Percentiles rank a stretch among this genome's conserved stretches.
Conservation (phyloP, 257 asterid genomes). For the Solanum acaule region DNA sequence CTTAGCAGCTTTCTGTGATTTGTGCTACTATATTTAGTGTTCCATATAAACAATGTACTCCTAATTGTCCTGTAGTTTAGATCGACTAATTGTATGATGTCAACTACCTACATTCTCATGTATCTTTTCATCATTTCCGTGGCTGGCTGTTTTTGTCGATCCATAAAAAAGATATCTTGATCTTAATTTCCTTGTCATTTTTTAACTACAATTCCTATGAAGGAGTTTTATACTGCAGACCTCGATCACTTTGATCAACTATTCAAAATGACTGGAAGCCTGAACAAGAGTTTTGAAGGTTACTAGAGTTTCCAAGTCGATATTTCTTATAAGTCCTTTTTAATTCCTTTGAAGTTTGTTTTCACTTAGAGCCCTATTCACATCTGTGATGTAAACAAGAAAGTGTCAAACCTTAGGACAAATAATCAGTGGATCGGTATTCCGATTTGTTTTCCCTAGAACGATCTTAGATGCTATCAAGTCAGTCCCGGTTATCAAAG, state of each 20-base stretch:
- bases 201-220: conserved; percentile 45
- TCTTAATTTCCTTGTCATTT: not conserved
- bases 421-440: too few relatives aligned
- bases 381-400: too few relatives aligned
- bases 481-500: too few relatives aligned
- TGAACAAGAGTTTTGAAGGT: conserved; percentile 83
- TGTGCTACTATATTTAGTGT: not conserved
- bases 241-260: conserved; percentile 63
- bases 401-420: too few relatives aligned
- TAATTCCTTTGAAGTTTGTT: not conserved
- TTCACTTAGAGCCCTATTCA: not conserved
- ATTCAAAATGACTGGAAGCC: conserved; percentile 83
- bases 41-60: not conserved
- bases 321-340: not conserved
- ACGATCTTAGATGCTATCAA: too few relatives aligned
- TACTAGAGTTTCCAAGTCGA: not conserved
- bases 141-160: not conserved
- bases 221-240: conserved; percentile 74
- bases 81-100: not conserved
- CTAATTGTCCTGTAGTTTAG: not conserved
- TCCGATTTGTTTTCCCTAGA: too few relatives aligned
- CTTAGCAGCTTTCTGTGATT: not conserved
- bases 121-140: not conserved
- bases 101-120: not conserved
- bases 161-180: not conserved